Evolutionary conservation across 352 stramenopile genomes (phyloP), one percentile per base, ranked within the genome.

Genomic region (Elongisporangium anandrum): DNA sequence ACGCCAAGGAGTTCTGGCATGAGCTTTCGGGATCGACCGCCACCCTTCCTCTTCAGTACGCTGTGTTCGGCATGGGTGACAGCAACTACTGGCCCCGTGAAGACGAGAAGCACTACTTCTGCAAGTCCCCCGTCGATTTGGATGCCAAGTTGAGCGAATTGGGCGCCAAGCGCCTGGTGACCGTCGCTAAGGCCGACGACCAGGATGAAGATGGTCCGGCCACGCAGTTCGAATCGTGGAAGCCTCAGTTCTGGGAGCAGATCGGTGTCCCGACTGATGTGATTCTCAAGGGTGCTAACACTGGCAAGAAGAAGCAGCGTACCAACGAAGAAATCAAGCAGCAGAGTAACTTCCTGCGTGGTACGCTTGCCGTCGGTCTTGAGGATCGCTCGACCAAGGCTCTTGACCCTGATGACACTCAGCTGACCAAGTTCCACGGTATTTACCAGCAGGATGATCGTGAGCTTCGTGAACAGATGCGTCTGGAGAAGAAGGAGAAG

Each of bases 381-480:
- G 69, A 81, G 26, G 80, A 95, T 65, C 67, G 67, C 24, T 85
- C 81, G 23, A 93, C 85, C 38, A 89, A 89, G 67, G 78, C 80
- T 56, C 70, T 95, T 41, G 55, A 66, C 22, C 50, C 80, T 13
- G 83, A 92, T 22, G 83, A 92, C 54, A 88, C 76, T 26, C 83
- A 94, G 70, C 67, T 95, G 26, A 92, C 81, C 47, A 99, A 99
- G 77, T 99, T 99, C 77, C 96, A 99, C 69, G 96, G 96, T 29
- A 98, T 97, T 54, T 99, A 99, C 77, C 91, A 98, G 85, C 96
- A 99, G 75, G 96, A 98, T 60, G 83, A 99, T 75, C 89, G 97
- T 52, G 94, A 98, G 20, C 57, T 88, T 58, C 79, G 81, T 41
- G 79, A 91, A 55, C 77, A 89, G 61, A 91, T 88, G 79, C 79